phyloP scores from a whole-genome alignment of 495 filamentous ascomycete species.

The Trichoderma orchidacearum region DNA sequence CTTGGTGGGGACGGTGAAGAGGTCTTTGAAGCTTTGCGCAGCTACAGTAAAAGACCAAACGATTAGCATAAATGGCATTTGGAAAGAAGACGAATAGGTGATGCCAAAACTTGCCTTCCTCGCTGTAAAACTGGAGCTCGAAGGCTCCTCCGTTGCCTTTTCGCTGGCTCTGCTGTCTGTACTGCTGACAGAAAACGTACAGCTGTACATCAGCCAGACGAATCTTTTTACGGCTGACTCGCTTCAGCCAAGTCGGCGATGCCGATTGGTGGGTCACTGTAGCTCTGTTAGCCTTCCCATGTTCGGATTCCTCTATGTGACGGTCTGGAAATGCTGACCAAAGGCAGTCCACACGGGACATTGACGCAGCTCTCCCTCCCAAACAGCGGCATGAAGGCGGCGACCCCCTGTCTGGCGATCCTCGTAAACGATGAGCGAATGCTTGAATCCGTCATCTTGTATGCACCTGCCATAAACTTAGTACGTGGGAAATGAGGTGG shows the following conservation, averaged over 20 bases:
- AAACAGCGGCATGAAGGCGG: slow-evolving; percentile 36
- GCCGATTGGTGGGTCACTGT: slow-evolving; percentile 47
- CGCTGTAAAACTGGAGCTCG: slow-evolving; percentile 29
- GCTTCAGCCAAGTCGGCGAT: slow-evolving; percentile 43
- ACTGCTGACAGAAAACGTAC: slow-evolving; percentile 49
- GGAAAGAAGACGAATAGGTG: slow-evolving; percentile 8
- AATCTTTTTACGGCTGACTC: slow-evolving; percentile 34
- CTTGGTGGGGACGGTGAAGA: not conserved
- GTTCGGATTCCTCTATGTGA: not conserved
- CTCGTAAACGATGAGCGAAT: slow-evolving; percentile 57
- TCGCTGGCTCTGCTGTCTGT: slow-evolving; percentile 33
- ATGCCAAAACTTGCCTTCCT: slow-evolving; percentile 15
- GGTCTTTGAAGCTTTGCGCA: not conserved
- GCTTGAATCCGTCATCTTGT: slow-evolving; percentile 52
- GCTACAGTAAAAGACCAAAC: too few relatives aligned
- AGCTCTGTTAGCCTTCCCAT: not conserved
- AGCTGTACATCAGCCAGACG: slow-evolving; percentile 47
- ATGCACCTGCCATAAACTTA: slow-evolving; percentile 40
- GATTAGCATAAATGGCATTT: too few relatives aligned
- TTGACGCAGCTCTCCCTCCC: slow-evolving; percentile 31
- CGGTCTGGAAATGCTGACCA: slow-evolving; percentile 15
- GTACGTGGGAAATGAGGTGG: too few relatives aligned
- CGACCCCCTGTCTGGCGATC: slow-evolving; percentile 51
- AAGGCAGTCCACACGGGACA: slow-evolving; percentile 70
- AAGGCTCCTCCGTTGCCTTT: slow-evolving; percentile 27